Base-by-base conservation (phyloP, 169 alveolate species). In the Plasmodium billcollinsi region DNA sequence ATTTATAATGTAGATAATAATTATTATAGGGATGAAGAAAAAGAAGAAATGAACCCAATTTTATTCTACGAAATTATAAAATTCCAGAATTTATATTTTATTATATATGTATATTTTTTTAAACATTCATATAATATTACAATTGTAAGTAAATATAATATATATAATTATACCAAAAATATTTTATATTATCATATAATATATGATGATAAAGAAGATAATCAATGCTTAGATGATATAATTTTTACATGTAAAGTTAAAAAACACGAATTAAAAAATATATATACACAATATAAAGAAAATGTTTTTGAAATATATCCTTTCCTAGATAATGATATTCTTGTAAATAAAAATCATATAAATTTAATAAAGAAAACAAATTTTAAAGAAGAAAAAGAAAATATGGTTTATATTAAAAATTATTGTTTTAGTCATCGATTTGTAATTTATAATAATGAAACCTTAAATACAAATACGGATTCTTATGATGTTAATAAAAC, bases 371-470 rank as follows among this genome's bases (percentile, higher is more conserved):
- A 78, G 54, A 66, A 26, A 47, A 78, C 11, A 15, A 29, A 26
- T 8, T 20, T n/a, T 24, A 52, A 49, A n/a, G 66, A 61, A n/a
- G 65, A 8, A 59, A 74, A 74, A 43, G 45, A 62, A 15, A 59
- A 62, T 29, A 67, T n/a, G 9, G n/a, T 14, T 7, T 52, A 58
- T 12, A 78, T 78, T n/a, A 78, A 78, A 24, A 78, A 78, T 58
- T 78, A 78, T 58, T 78, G 78, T n/a, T 78, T 78, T 39, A 65
- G 66, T 59, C 89, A 78, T 7, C 47, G 76, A 8, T 78, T 78
- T 54, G 47, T 43, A 3, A 20, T 78, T 0, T 50, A 24, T 45
- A 29, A 65, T 58, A 78, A 18, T 24, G 54, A 26, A 12, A 18
- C 69, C 26, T 9, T 47, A 54, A 61, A 33, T 52, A 43, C 54